phyloP scores from a whole-genome alignment of 805 yeast species.

The Pichia cephalocereana region DNA sequence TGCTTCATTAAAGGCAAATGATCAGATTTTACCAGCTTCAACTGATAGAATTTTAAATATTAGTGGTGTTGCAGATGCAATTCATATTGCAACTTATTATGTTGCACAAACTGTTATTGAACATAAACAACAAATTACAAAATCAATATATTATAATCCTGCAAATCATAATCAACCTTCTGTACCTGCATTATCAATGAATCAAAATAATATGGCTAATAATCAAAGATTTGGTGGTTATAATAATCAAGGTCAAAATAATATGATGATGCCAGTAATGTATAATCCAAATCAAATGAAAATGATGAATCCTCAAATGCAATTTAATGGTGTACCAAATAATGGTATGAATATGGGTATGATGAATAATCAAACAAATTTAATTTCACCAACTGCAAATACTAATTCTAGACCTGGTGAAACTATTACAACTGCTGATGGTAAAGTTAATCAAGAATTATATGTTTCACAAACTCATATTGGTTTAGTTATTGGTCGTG shows the following conservation, averaged over 20 bases:
- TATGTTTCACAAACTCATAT: slow-evolving; percentile 70
- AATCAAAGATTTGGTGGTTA: not conserved
- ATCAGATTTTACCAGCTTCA: slow-evolving; percentile 60
- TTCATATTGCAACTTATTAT: slow-evolving; percentile 74
- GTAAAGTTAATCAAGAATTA: slow-evolving; percentile 57
- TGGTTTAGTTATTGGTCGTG: slow-evolving; percentile 80
- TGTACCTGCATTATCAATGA: slow-evolving; percentile 5
- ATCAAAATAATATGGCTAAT: not conserved
- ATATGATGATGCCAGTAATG: slow-evolving; percentile 12
- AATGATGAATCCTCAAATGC: not conserved
- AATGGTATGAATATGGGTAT: not conserved
- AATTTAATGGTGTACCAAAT: not conserved
- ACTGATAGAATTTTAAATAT: slow-evolving; percentile 68
- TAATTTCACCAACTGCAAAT: not conserved
- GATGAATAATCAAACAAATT: not conserved
- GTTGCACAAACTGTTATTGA: slow-evolving; percentile 59
- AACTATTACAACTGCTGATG: slow-evolving; percentile 24
- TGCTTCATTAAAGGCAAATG: slow-evolving; percentile 66
- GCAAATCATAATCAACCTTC: slow-evolving; percentile 28
- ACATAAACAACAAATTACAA: slow-evolving; percentile 49
- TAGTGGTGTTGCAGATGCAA: slow-evolving; percentile 77
- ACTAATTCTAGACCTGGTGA: slow-evolving; percentile 11
- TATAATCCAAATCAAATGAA: slow-evolving; percentile 3
- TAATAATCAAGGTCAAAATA: not conserved
- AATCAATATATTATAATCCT: slow-evolving; percentile 52